Conservation (phyloP, 2,329 filamentous ascomycete species). For the Beauveria sp. region DNA sequence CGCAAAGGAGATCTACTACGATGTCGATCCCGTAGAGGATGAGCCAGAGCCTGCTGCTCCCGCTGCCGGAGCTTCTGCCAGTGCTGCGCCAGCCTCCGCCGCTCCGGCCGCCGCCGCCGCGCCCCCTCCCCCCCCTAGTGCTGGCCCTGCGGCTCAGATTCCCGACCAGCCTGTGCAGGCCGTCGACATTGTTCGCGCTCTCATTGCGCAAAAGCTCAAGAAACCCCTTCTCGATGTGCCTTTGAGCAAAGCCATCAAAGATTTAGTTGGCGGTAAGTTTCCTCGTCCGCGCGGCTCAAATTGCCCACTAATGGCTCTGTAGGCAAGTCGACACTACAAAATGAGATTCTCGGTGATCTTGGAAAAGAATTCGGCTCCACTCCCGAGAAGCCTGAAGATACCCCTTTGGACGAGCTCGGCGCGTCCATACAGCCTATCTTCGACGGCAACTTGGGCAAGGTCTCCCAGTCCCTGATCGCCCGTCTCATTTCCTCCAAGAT, state of each 20-base stretch:
- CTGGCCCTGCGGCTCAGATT: constrained; percentile 81
- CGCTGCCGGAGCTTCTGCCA: constrained; percentile 38
- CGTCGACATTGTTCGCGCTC: constrained; percentile 77
- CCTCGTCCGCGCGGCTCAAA: background rate
- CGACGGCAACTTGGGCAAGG: constrained; percentile 95
- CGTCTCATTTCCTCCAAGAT: constrained; percentile 97
- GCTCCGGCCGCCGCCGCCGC: constrained; percentile 46
- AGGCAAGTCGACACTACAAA: constrained; percentile 98
- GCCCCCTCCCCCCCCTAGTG: constrained; percentile 54
- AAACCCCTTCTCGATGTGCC: constrained; percentile 85
- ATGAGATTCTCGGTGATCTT: constrained; percentile 94
- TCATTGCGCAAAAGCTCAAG: constrained; percentile 97
- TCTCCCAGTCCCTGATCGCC: constrained; percentile 86
- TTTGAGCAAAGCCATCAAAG: constrained; percentile 94
- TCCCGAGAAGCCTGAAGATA: constrained; percentile 97
- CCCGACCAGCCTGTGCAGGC: constrained; percentile 82
- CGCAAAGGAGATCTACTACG: constrained; percentile 98
- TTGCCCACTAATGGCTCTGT: background rate
- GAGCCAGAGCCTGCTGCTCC: constrained; percentile 60
- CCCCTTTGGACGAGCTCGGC: constrained; percentile 88
- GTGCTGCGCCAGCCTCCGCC: constrained; percentile 44
- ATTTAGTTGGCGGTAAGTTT: constrained; percentile 84
- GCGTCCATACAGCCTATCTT: constrained; percentile 97
- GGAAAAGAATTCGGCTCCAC: constrained; percentile 98
- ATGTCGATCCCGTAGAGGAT: constrained; percentile 90